Evolutionary conservation across 192 early-diverging fungal genomes (phyloP), one percentile per base, ranked within the genome.

Genomic region (Haplosporangium gracile): DNA sequence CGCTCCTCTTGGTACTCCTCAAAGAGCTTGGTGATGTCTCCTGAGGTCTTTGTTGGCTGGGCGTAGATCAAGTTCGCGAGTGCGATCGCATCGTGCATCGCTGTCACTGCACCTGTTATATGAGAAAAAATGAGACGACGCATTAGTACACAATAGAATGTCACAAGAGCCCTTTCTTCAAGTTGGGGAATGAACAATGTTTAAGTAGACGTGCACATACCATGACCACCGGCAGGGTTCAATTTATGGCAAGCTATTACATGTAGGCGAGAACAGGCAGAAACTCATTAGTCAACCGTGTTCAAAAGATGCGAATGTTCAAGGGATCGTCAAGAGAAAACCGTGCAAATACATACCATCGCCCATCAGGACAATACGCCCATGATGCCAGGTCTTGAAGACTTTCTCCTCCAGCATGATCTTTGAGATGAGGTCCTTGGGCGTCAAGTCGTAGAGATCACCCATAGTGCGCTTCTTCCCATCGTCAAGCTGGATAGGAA

Each of bases 201-300:
- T 8, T 5, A 26, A 0, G 24, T 29, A 24, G 0, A 60, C 2
- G 53, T 3, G 3, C 2, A 55, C 53, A 20, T 60, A 60, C 57
- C 57, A 60, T 60, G 57, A 11, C 57, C 57, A 29, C 57, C 57
- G 2, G 53, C 18, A 55, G 53, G 53, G 53, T 55, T 55, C 38
- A 77, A 22, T n/a, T 77, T 77, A 63, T 77, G 75, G 43, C 75
- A 77, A 29, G 74, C 74, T 75, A 39, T 38, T 26, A 15, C 1
- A n/a, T 1, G 29, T 34, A 26, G 22, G 13, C 16, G 20, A 55
- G 7, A 3, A 5, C 7, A 55, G 2, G 22, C 20, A 7, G 53
- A 2, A 5, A 20, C 18, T 13, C 13, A 15, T 45, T 45, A 45
- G 43, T 45, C 13, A 0, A 13, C 13, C 2, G 11, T 2, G 47